Evolutionary conservation across 257 asterid species (phyloP), one percentile per base, ranked within the genome.

Genomic region (Lantana camara): DNA sequence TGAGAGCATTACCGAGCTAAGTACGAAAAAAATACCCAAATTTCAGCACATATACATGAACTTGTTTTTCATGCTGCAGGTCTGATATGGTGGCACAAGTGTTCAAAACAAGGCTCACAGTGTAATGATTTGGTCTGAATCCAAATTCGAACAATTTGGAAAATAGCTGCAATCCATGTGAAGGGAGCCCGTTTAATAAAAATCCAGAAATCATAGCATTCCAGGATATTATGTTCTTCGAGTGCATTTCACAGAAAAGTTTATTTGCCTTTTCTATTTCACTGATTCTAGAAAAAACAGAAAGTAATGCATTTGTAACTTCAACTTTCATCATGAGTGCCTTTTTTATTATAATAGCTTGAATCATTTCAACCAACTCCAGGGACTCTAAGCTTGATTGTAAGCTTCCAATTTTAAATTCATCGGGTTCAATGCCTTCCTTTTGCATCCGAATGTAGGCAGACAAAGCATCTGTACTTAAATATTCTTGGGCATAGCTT

Each of bases 171-270:
- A 89, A 68, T 72, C 95, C 85, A 57, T 71, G 70, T 50, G 37
- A 44, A 24, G 90, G 94, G 14, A 77, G 62, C 53, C 88, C 95
- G 32, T 79, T 85, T 37, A 78, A 54, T 17, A 79, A 75, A 71
- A 73, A 84, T 44, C 94, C 97, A 3, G 87, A 85, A 57, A 85
- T 84, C 72, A 91, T 80, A 19, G 95, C 82, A 60, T 91, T 91
- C 98, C 96, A 91, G 27, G 98, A 86, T 63, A 91, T 84, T 81
- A 91, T 24, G 76, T 88, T 88, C 73, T 60, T 82, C 52, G 73
- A 66, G n/a, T 40, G 64, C 88, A 77, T 83, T 16, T 57, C 51
- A 50, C 17, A 9, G 74, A 91, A 91, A 56, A 86, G 55, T 64
- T 75, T 66, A 46, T 37, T 73, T 15, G 95, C 96, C 60, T 68